Evolutionary conservation across 768 basidiomycete species (phyloP), one percentile per base, ranked within the genome.

Genomic region (Polyporus arcularius): DNA sequence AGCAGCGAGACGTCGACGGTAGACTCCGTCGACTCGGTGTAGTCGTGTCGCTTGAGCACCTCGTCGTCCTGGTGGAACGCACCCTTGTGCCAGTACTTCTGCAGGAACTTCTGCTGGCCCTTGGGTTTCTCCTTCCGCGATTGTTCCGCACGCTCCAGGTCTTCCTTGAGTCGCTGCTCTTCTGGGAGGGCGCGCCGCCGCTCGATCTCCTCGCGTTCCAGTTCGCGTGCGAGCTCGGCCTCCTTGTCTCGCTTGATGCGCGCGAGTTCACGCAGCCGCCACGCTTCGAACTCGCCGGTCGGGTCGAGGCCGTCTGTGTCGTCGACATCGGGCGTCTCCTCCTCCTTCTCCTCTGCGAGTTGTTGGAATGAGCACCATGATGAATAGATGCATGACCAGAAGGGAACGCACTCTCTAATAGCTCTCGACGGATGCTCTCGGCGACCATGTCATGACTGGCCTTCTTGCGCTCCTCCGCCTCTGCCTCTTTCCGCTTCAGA

Each of bases 1-100:
- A 99, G 80, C 64, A 93, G 63, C 1, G 92, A 88, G 39, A 98
- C 84, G 69, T 98, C 96, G 60, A 96, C 71, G 0, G 92, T 90
- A 21, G 91, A 93, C 71, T 88, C 88, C 2, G 94, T 96, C 15
- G 92, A 90, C 70, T 92, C 92, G 0, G 94, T 95, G 71, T 79
- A 98, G 74, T 98, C 94, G 70, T 85, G 92, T 66, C 82, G 78
- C 68, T 80, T 80, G 65, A 98, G 85, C 62, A 98, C 85, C 52
- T 96, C 94, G 57, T 87, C 85, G 73, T 98, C 96, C 94, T 96
- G 93, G 73, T 97, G 94, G 80, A 98, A 99, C 61, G 96, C 97
- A 68, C 97, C 97, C 75, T 96, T 98, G 79, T 99, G 97, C 87
- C 94, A 98, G 73, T 97, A 99, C 75, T 97, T 98, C 73, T 98